Evolutionary conservation across 164 flowering plant species (phyloP), one percentile per base, ranked within the genome.

Genomic region (Berberis thunbergii): DNA sequence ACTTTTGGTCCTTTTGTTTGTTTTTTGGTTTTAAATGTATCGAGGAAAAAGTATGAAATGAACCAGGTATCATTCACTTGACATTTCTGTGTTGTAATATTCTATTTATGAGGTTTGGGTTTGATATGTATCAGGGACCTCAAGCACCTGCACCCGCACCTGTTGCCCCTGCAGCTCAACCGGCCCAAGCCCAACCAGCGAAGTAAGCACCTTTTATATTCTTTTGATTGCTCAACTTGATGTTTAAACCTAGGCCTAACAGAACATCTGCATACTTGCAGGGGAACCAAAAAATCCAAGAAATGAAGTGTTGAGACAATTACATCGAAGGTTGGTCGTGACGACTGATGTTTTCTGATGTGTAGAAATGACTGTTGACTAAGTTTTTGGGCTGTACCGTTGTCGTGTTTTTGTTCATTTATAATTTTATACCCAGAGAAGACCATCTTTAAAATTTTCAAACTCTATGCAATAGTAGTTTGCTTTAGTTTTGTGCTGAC

Each of bases 241-340:
- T 4, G 5, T 26, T 45, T 0, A 7, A 8, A 4, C 4, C n/a
- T 9, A 2, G 4, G 8, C 48, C n/a, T 41, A 40, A 63, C 12
- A 2, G 4, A 12, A 11, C 11, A 4, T 61, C 3, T 54, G 43
- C 10, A 6, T 41, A 54, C 41, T 44, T 63, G 68, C 43, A 75
- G 80, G 70, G 80, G 66, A 64, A 54, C 73, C 10, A 79, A 77
- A 72, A 79, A 77, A 66, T 6, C 77, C 39, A 77, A 79, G 83
- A 77, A 77, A 73, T 75, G 68, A 67, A 59, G 56, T 3, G 43
- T 10, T 49, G 2, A 7, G 7, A 39, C 38, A 41, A 26, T 54
- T 5, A 2, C 9, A 26, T 39, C 42, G 5, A 41, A 4, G 58
- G 42, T 55, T 39, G 1, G 38, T 39, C 1, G 58, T 55, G 40